Base-by-base conservation (phyloP, 2,329 filamentous ascomycete genomes). In the Bipolaris cookei region DNA sequence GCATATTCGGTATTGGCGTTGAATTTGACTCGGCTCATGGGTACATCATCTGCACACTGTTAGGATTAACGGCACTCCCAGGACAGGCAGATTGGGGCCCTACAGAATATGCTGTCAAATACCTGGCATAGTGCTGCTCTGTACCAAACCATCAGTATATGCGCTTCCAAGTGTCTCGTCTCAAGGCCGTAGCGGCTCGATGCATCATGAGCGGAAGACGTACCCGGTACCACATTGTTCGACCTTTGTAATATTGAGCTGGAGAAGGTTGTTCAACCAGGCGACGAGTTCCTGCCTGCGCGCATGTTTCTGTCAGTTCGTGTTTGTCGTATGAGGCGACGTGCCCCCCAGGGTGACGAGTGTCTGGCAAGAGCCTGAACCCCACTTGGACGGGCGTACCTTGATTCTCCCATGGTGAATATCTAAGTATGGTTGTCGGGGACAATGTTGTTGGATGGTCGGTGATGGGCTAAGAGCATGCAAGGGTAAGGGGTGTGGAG, bases 201-300 rank as follows among this genome's bases (percentile, higher is more conserved):
- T 20, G 18, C 38, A 23, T 25, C 46, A 4, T 41, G 55, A 68
- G 64, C n/a, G 41, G 37, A 50, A 57, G 52, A 72, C 84, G 70
- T 88, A 98, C 94, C 94, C 95, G 74, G 94, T 98, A 78, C 95
- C 95, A 79, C 94, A 98, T 85, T 99, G 95, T 83, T 99, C 95
- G 77, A 99, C 92, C 81, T 97, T 98, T 72, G 85, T 98, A 72
- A 99, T 88, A 82, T 98, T 99, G 74, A 99, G 89, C 82, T 97
- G 92, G 49, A 99, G 88, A 62, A 99, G 90, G 84, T 91, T 94
- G 84, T 99, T 99, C 67, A 98, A 84, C 95, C 95, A 99, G 81
- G 88, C 86, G 70, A 99, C 84, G 70, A 99, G 87, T 83, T 99
- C 95, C 82, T 99, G 95, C 84, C 95, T 98, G 64, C 60, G 28